Evolutionary conservation across 2,329 filamentous ascomycete genomes (phyloP).

Genomic region (Cladophialophora psammophila): DNA sequence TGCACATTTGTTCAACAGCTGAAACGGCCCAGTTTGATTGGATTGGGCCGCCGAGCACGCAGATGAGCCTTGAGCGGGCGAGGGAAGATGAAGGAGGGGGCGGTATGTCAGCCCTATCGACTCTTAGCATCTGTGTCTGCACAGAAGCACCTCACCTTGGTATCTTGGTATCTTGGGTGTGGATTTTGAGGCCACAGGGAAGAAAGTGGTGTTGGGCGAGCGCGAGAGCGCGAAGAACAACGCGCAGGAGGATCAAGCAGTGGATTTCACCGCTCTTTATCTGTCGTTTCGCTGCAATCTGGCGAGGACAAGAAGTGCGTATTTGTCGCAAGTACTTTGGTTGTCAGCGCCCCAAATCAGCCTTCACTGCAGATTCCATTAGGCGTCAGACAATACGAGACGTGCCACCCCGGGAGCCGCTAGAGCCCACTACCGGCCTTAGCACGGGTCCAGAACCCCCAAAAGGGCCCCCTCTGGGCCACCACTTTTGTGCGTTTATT

Average conservation of each 20-base stretch:
- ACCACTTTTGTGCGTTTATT: constrained; percentile 21
- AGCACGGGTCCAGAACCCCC: constrained; percentile 9
- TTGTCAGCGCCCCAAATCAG: constrained; percentile 15
- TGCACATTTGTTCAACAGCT: constrained; percentile 29
- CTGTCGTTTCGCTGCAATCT: constrained; percentile 2
- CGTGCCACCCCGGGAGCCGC: background rate
- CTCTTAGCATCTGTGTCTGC: constrained; percentile 3
- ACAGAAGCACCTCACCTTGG: background rate
- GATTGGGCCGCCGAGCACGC: constrained; percentile 12
- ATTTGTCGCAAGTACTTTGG: background rate
- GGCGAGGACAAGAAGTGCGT: background rate
- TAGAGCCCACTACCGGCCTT: constrained; percentile 6
- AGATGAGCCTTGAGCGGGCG: background rate
- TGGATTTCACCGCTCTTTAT: constrained; percentile 20
- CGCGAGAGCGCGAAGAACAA: background rate
- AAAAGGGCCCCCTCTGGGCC: constrained; percentile 2
- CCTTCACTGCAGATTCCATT: background rate
- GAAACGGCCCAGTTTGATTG: constrained; percentile 18
- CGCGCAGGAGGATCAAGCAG: background rate
- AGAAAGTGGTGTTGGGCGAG: background rate
- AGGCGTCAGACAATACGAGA: constrained; percentile 14
- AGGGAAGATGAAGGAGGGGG: constrained; percentile 6
- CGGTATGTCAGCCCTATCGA: constrained; percentile 25
- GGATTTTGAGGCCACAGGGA: background rate
- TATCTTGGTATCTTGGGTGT: constrained; percentile 4